Percentiles rank a stretch among this genome's conserved stretches.
These are phyloP conservation scores for Quercus bicolor DNA, from an alignment of 306 rosid species.

Conservation along the genomic window DNA sequence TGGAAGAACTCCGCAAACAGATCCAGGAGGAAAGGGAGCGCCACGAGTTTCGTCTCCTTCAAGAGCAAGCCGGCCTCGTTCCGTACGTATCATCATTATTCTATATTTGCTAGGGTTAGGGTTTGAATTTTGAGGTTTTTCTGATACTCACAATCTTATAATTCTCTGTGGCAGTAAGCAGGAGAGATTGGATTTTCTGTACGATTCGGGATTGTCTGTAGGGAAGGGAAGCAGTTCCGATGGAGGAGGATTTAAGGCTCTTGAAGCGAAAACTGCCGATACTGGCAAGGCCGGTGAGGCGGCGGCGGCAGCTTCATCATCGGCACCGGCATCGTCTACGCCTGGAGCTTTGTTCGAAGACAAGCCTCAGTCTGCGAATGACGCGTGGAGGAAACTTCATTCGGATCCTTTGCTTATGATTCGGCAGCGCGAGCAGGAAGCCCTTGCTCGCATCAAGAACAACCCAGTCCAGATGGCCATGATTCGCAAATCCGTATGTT, in stretches of 20 bases:
- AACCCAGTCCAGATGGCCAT: conserved; percentile 94
- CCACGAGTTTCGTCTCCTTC: conserved; percentile 85
- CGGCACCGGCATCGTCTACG: conserved; percentile 17
- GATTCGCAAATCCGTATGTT: conserved; percentile 75
- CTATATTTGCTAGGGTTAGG: conserved; percentile 5
- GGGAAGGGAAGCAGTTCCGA: conserved; percentile 62
- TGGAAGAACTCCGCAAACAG: conserved; percentile 93
- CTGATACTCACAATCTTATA: not conserved
- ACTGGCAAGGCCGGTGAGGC: conserved; percentile 53
- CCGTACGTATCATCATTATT: conserved; percentile 45
- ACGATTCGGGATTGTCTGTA: conserved; percentile 85
- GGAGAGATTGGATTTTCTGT: conserved; percentile 88
- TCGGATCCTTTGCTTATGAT: conserved; percentile 94
- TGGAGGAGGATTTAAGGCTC: conserved; percentile 53
- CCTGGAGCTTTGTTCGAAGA: conserved; percentile 93
- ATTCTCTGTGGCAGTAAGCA: conserved; percentile 42
- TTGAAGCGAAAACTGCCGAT: conserved; percentile 59
- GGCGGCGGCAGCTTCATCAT: not conserved
- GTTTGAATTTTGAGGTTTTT: not conserved
- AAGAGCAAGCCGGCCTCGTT: conserved; percentile 89
- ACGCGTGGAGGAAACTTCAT: conserved; percentile 94
- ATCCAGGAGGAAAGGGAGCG: conserved; percentile 84
- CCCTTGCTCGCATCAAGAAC: conserved; percentile 68
- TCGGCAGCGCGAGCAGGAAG: conserved; percentile 91
- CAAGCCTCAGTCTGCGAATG: conserved; percentile 90